Base-by-base conservation (phyloP, 2,329 filamentous ascomycete species). In the Bertia moriformis region DNA sequence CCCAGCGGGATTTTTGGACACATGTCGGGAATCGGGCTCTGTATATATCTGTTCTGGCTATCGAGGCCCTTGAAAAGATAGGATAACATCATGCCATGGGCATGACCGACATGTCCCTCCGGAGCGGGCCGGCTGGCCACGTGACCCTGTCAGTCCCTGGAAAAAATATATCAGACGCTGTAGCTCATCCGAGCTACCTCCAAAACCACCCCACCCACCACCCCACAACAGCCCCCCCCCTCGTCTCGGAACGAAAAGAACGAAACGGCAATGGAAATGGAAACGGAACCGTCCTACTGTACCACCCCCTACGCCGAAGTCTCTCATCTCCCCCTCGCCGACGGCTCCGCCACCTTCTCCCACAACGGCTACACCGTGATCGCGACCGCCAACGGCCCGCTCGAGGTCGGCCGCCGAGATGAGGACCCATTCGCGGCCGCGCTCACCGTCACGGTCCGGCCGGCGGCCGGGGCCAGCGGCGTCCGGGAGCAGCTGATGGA, bases 371-470 rank as follows among this genome's bases (percentile, higher is more conserved):
- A 87, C 59, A 80, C 78, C 35, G 72, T 96, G 46, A 73, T 93
- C 40, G 83, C 82, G 41, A 80, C 85, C 13, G 86, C 93, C 47
- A 96, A 94, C 59, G 91, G 89, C 0, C 91, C 91, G 14, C 75
- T 96, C 48, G 91, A 98, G 63, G 85, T 89, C 14, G 77, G 78
- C 49, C 75, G 88, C 51, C 77, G 85, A 50, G 89, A 98, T 54
- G 86, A 96, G 57, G 75, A 91, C 47, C 83, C 91, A 4, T 88
- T 93, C 58, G 87, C 95, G 63, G 86, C 89, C 19, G 75, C 81
- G 38, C 68, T 98, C 46, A 91, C 96, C 59, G 84, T 98, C 42
- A 78, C 89, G 54, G 74, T 98, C 46, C 77, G 91, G 56, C 89
- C 89, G 38, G 80, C 83, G 24, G 78, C 81, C 45, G 88, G 88